Evolutionary conservation across 495 filamentous ascomycete species (phyloP).

Genomic region (Tirmania nivea): DNA sequence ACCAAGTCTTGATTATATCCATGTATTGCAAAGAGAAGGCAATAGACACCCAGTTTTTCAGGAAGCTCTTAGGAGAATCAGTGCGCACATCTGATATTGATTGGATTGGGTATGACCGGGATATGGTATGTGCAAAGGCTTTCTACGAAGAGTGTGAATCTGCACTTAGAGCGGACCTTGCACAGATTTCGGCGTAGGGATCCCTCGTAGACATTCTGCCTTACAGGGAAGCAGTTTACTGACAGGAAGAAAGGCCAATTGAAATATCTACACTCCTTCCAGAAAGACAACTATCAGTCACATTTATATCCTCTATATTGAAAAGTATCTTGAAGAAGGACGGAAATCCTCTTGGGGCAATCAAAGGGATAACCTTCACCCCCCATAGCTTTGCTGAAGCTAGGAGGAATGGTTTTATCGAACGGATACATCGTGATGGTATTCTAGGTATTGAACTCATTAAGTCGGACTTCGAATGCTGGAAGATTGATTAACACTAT

Average conservation of each 20-base stretch:
- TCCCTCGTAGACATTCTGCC: no score
- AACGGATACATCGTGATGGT: constrained; percentile 7
- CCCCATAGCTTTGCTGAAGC: constrained; percentile 4
- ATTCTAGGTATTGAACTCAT: constrained; percentile 1
- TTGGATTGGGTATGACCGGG: background rate
- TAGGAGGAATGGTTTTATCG: constrained; percentile 7
- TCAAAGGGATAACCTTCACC: constrained; percentile 7
- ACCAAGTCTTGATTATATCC: constrained; percentile 7
- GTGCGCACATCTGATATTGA: background rate
- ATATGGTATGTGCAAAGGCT: background rate
- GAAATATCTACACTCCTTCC: constrained; percentile 8
- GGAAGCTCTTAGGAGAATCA: constrained; percentile 5
- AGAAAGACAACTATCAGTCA: constrained; percentile 4
- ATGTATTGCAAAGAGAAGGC: constrained; percentile 10
- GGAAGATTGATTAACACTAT: no score
- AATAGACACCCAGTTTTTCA: constrained; percentile 13
- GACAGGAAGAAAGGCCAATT: constrained; percentile 1
- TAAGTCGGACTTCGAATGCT: no score
- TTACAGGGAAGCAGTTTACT: no score
- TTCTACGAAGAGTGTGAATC: background rate
- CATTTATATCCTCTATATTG: constrained; percentile 8
- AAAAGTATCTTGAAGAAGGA: background rate
- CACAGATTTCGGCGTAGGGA: background rate
- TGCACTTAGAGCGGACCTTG: background rate
- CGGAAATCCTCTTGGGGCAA: background rate